Evolutionary conservation across 805 yeast genomes (phyloP).

Genomic region (Kazachstania psychrophila): DNA sequence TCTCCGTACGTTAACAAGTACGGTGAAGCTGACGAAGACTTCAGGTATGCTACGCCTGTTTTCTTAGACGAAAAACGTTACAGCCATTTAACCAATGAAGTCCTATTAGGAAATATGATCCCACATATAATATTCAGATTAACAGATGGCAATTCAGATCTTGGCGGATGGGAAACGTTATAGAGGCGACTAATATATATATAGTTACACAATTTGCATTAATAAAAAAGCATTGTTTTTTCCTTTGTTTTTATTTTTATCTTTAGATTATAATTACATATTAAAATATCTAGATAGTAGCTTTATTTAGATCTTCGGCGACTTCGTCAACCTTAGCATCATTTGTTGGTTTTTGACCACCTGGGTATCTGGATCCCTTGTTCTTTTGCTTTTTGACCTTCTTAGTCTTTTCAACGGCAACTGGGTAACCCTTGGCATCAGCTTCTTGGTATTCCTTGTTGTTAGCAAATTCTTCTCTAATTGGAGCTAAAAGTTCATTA

Average conservation of each 20-base stretch:
- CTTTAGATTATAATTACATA: background rate
- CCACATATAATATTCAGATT: slow-evolving; percentile 71
- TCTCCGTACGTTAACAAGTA: slow-evolving; percentile 81
- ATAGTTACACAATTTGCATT: too few species aligned
- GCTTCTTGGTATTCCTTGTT: slow-evolving; percentile 69
- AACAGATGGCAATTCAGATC: slow-evolving; percentile 68
- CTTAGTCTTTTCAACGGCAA: slow-evolving; percentile 50
- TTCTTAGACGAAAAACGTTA: slow-evolving; percentile 54
- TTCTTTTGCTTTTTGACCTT: slow-evolving; percentile 72
- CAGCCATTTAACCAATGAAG: slow-evolving; percentile 50
- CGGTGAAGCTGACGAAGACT: slow-evolving; percentile 75
- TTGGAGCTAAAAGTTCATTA: slow-evolving; percentile 72
- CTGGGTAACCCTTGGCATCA: slow-evolving; percentile 76
- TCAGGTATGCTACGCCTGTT: slow-evolving; percentile 63
- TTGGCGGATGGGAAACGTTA: slow-evolving; percentile 87
- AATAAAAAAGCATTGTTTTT: too few species aligned
- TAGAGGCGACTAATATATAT: too few species aligned
- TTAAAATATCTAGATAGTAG: slow-evolving; percentile 7
- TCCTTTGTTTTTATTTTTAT: too few species aligned
- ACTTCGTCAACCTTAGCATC: slow-evolving; percentile 14
- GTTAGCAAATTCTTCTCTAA: slow-evolving; percentile 56
- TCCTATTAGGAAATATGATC: slow-evolving; percentile 75
- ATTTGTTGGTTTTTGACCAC: slow-evolving; percentile 39
- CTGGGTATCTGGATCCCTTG: slow-evolving; percentile 88
- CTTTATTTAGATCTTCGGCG: slow-evolving; percentile 22